phyloP scores from a whole-genome alignment of 768 basidiomycete species.

The Rhodotorula graminis region DNA sequence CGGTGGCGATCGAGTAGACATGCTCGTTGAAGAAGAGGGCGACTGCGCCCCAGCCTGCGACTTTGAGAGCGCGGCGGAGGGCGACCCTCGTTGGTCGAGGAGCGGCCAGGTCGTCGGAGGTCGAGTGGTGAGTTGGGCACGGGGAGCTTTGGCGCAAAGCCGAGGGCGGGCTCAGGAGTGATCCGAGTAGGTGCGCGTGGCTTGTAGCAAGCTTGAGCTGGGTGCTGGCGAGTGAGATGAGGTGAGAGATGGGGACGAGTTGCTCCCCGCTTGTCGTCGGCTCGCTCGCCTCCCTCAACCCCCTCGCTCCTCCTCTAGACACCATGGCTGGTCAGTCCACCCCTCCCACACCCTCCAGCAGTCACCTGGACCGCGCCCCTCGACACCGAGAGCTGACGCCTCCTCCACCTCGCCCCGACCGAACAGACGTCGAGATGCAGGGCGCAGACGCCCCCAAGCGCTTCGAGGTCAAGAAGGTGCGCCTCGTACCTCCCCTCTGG shows the following conservation, averaged over 20 bases:
- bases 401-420: no score
- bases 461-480: slow-evolving; percentile 98
- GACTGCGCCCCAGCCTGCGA: slow-evolving; percentile 40
- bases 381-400: no score
- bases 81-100: neutral
- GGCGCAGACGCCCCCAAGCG: slow-evolving; percentile 57
- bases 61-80: slow-evolving; percentile 14
- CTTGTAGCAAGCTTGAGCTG: no score
- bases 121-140: neutral
- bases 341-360: neutral
- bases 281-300: neutral
- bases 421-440: slow-evolving; percentile 33
- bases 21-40: slow-evolving; percentile 39
- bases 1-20: slow-evolving; percentile 34
- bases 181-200: no score
- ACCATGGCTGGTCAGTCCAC: slow-evolving; percentile 15
- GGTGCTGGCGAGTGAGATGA: no score
- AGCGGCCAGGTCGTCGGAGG: slow-evolving; percentile 3
- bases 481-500: slow-evolving; percentile 14
- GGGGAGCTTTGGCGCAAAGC: neutral
- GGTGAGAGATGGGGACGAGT: no score
- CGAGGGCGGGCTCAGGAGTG: neutral
- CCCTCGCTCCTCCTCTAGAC: neutral
- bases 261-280: no score
- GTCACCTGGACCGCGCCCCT: no score